Percentiles rank a stretch among this genome's conserved stretches.
These are phyloP conservation scores for Leishmania major DNA, from an alignment of 208 protist genomes.

Conservation along the genomic window DNA sequence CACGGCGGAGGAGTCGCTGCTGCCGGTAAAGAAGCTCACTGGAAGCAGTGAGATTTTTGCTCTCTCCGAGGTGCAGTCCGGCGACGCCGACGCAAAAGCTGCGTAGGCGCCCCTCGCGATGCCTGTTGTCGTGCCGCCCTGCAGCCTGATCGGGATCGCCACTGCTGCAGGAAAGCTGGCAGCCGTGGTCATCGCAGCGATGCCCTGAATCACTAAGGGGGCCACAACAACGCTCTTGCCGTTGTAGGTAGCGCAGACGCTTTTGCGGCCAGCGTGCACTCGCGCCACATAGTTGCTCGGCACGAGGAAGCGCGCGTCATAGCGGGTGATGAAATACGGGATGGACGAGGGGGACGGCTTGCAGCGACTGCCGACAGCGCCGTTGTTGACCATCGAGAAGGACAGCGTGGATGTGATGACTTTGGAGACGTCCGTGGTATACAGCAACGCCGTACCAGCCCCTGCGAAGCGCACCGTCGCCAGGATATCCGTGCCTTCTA, in stretches of 20 bases:
- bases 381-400: slow-evolving; percentile 75
- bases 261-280: slow-evolving; percentile 46
- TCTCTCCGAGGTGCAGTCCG: slow-evolving; percentile 34
- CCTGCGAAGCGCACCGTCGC: slow-evolving; percentile 43
- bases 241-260: slow-evolving; percentile 52
- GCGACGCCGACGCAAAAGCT: slow-evolving; percentile 47
- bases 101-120: slow-evolving; percentile 44
- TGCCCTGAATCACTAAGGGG: slow-evolving; percentile 24
- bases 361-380: slow-evolving; percentile 45
- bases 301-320: slow-evolving; percentile 41
- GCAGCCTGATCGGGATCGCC: slow-evolving; percentile 38
- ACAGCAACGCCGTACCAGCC: slow-evolving; percentile 38
- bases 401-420: slow-evolving; percentile 31
- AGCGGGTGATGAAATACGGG: slow-evolving; percentile 44
- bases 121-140: slow-evolving; percentile 40
- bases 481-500: slow-evolving; percentile 30
- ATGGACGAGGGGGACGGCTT: slow-evolving; percentile 40
- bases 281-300: slow-evolving; percentile 23
- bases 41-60: slow-evolving; percentile 25
- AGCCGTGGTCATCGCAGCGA: slow-evolving; percentile 33
- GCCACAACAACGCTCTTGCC: slow-evolving; percentile 41
- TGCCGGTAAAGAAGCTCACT: slow-evolving; percentile 29
- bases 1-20: slow-evolving; percentile 11
- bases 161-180: slow-evolving; percentile 27
- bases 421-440: slow-evolving; percentile 48